Conservation (phyloP, 2,329 filamentous ascomycete species). For the Arthrobotrys megalospora region DNA sequence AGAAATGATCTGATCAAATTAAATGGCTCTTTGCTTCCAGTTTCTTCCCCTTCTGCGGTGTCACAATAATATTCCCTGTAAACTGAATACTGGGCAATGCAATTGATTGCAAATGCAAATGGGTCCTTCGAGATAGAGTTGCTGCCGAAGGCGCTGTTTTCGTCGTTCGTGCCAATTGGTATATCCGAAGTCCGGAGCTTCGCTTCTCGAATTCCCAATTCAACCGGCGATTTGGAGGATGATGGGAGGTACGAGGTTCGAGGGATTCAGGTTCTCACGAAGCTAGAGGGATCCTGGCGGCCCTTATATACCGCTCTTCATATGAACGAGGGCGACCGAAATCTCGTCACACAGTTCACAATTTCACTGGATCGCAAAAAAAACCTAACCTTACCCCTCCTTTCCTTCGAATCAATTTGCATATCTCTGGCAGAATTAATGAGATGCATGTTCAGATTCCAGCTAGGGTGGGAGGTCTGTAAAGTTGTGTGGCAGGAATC, state of each 20-base stretch:
- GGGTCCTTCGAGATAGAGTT: constrained; percentile 26
- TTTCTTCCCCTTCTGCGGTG: constrained; percentile 20
- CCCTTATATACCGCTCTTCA: constrained; percentile 52
- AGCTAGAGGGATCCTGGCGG: constrained; percentile 42
- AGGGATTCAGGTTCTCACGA: constrained; percentile 29
- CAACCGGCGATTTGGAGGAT: constrained; percentile 18
- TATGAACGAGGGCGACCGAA: constrained; percentile 32
- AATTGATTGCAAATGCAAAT: not conserved
- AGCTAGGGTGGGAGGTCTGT: constrained; percentile 32
- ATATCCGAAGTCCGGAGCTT: constrained; percentile 28
- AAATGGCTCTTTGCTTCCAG: constrained; percentile 33
- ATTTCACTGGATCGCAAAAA: constrained; percentile 33
- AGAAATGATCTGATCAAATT: constrained; percentile 6
- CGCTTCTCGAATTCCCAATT: constrained; percentile 19
- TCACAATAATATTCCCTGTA: constrained; percentile 33
- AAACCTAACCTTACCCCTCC: constrained; percentile 55
- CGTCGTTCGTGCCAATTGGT: constrained; percentile 31
- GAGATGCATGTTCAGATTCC: constrained; percentile 30
- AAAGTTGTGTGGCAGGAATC: constrained; percentile 21
- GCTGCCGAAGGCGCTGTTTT: constrained; percentile 39
- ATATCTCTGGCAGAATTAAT: constrained; percentile 36
- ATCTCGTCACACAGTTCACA: constrained; percentile 45
- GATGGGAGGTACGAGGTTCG: constrained; percentile 14
- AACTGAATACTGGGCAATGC: not conserved
- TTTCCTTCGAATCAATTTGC: constrained; percentile 30